Evolutionary conservation across 257 asterid species (phyloP), one percentile per base, ranked within the genome.

Genomic region (Solanum phureja): DNA sequence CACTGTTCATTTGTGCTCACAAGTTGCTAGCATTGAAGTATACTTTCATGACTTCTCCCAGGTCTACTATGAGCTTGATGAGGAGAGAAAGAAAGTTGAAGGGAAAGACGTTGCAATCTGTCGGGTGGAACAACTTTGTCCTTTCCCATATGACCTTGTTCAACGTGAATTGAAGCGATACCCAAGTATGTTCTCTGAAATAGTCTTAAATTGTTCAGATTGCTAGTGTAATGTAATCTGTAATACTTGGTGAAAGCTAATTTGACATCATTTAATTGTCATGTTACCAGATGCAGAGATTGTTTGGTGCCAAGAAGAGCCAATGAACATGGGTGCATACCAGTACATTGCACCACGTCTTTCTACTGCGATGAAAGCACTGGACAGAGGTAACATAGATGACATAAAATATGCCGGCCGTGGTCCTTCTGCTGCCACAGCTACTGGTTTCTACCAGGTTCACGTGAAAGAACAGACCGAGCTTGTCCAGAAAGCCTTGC

Each of bases 301-400:
- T 3, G 99, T 94, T 29, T 96, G 98, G 99, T 95, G 99, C 88
- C 99, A 96, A 88, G 99, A 96, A 92, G 98, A 96, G 94, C 97
- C 97, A 44, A 93, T 96, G 98, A 95, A 96, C 94, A 96, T 96
- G 99, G 99, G 99, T 56, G 99, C 95, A 58, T 95, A 90, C 95
- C 90, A 64, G 90, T 94, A 95, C 76, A 91, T 96, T 21, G 90
- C 93, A 24, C 97, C 96, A 49, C 96, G 98, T 56, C 96, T 96
- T 33, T 91, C 91, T 83, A 96, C 98, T 38, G 96, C 98, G 7
- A 93, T 96, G 98, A 96, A 92, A 90, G 89, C 96, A 86, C 75
- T 91, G 40, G 92, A 89, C 69, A 93, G 98, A 88, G 98, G 99
- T n/a, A 90, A 77, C n/a, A 62, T 92, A 35, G 95, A 96, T 21